Evolutionary conservation across 805 yeast species (phyloP).

Genomic region (Lachancea meyersii): DNA sequence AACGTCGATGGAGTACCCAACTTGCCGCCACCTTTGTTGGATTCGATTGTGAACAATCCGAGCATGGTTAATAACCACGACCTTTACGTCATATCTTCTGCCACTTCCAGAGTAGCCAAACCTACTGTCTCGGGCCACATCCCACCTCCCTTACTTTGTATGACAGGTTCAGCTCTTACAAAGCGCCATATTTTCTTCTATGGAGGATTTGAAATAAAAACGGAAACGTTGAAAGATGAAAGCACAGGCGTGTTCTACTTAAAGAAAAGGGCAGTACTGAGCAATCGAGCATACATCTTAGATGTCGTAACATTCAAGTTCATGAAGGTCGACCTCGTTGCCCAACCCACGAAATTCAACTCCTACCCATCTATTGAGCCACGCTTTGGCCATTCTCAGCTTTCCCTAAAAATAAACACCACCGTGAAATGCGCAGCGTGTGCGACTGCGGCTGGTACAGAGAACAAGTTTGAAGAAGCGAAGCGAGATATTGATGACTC

Average conservation of each 20-base stretch:
- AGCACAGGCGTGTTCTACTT: conserved; percentile 34
- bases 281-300: conserved; percentile 51
- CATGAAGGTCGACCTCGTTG: conserved; percentile 38
- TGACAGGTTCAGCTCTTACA: conserved; percentile 45
- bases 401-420: conserved; percentile 18
- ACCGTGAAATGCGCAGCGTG: conserved; percentile 6
- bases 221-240: conserved; percentile 24
- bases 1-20: conserved; percentile 36
- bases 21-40: conserved; percentile 43
- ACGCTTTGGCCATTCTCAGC: conserved; percentile 38
- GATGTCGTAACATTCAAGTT: conserved; percentile 47
- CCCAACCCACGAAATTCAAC: conserved; percentile 30
- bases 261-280: conserved; percentile 42
- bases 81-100: conserved; percentile 35
- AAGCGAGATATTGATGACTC: background rate
- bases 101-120: conserved; percentile 36
- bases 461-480: background rate
- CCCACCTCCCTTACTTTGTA: conserved; percentile 49
- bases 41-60: conserved; percentile 39
- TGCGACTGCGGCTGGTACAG: conserved; percentile 1
- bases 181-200: conserved; percentile 53
- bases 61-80: conserved; percentile 35
- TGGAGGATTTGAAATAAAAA: conserved; percentile 59
- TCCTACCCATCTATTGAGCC: conserved; percentile 32
- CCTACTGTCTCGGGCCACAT: conserved; percentile 35